Conservation (phyloP, 768 basidiomycete species). For the Russula sp. region DNA sequence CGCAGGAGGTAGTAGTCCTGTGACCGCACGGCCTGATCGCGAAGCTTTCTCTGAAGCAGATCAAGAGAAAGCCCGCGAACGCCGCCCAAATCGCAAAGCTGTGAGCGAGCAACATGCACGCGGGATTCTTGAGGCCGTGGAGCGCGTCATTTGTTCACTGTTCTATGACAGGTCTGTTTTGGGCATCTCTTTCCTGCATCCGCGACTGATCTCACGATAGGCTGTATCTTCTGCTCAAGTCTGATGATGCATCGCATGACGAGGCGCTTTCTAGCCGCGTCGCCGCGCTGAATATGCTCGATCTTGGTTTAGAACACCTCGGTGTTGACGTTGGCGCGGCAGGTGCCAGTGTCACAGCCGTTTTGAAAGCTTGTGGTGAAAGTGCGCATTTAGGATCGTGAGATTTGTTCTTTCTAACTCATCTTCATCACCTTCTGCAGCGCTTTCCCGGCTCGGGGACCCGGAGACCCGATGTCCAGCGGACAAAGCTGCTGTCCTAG, state of each 20-base stretch:
- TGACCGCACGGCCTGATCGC: conserved; percentile 31
- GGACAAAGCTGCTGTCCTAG: conserved; percentile 77
- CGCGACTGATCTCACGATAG: conserved; percentile 41
- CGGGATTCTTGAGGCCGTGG: conserved; percentile 68
- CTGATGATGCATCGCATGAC: conserved; percentile 84
- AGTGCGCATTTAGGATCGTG: conserved; percentile 43
- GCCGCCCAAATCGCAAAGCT: conserved; percentile 33
- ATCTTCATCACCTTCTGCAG: conserved; percentile 37
- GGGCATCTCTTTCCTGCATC: not conserved
- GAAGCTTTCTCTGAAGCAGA: conserved; percentile 30
- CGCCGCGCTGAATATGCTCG: conserved; percentile 88
- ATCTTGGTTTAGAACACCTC: conserved; percentile 83
- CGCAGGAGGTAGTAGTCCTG: conserved; percentile 39
- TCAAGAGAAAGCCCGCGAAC: conserved; percentile 25
- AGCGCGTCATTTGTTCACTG: conserved; percentile 62
- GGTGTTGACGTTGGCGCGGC: conserved; percentile 70
- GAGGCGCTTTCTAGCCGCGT: conserved; percentile 85
- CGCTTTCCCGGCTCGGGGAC: conserved; percentile 51
- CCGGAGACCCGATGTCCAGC: conserved; percentile 54
- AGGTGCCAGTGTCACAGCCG: conserved; percentile 51
- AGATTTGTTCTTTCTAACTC: not conserved
- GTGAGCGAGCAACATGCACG: conserved; percentile 42
- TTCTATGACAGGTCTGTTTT: conserved; percentile 78
- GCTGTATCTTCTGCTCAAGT: conserved; percentile 69
- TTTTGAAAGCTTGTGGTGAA: conserved; percentile 73